Evolutionary conservation across 169 alveolate species (phyloP).

Genomic region (Plasmodium malariae): DNA sequence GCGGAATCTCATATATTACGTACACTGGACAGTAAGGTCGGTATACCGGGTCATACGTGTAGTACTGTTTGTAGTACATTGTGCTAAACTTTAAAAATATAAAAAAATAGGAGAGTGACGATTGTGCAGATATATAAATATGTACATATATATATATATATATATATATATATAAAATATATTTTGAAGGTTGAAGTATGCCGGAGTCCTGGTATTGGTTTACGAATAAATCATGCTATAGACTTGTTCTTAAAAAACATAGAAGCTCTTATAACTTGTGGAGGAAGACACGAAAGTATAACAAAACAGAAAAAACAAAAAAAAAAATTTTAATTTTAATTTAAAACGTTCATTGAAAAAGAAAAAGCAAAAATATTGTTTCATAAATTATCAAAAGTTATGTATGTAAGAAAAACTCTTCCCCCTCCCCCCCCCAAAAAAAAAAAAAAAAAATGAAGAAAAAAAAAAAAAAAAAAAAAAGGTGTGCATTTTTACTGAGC

Average conservation of each 20-base stretch:
- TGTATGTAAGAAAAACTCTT: too few species aligned
- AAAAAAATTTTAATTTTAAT: not conserved
- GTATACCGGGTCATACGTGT: conserved; percentile 40
- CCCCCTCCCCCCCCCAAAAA: too few species aligned
- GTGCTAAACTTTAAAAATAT: conserved; percentile 24
- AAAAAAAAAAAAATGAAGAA: too few species aligned
- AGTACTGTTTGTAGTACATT: conserved; percentile 59
- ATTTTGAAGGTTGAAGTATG: not conserved
- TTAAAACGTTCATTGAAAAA: conserved; percentile 2
- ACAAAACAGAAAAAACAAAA: not conserved
- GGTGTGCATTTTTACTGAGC: conserved; percentile 13
- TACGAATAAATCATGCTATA: not conserved
- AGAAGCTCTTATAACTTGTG: not conserved
- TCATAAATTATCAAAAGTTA: not conserved
- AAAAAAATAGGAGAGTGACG: not conserved
- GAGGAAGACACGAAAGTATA: not conserved
- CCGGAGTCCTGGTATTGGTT: not conserved
- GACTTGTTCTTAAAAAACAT: conserved; percentile 13
- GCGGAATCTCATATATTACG: conserved; percentile 51
- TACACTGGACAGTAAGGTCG: conserved; percentile 43
- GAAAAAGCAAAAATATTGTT: conserved; percentile 13
- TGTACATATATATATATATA: not conserved
- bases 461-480: conserved; percentile 45
- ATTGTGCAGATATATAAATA: not conserved
- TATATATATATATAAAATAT: not conserved